Evolutionary conservation across 1,284 basidiomycete species (phyloP), one percentile per base, ranked within the genome.

Genomic region (Leccinum subrobustum): DNA sequence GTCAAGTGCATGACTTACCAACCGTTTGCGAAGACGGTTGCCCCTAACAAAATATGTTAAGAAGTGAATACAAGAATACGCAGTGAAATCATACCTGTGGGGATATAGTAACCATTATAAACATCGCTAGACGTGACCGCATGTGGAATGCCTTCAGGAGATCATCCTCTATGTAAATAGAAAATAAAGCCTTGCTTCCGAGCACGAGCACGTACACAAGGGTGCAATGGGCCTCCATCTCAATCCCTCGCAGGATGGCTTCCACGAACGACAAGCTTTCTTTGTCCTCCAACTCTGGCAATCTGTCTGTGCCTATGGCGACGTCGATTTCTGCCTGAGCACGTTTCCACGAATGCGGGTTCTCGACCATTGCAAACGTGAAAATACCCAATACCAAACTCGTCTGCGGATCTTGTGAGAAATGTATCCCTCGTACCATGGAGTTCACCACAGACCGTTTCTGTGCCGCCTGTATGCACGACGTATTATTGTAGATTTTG

Each of bases 321-420:
- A 11, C 27, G 6, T 52, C 29, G 6, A 31, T 52, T 4, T 52
- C 51, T 7, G 51, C 51, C 9, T 52, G n/a, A 16, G 51, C 27
- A 31, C 11, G 27, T 18, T 29, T 31, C 51, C 51, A 31, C 51
- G 0, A 67, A 1, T 71, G 67, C 0, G 75, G 73, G 39, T 75
- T 61, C n/a, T 72, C 55, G 3, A 70, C 64, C 75, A 78, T 75
- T 0, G 70, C 70, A 11, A 77, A 66, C 5, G 73, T 59, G 52
- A 75, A 76, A 14, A 60, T 60, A 14, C 58, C 6, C 11, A 65
- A 14, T 8, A 52, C 5, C 4, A 59, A 56, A 2, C 39, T 31
- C 5, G 50, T 52, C 50, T 52, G n/a, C 8, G 3, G 9, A n/a
- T 29, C 18, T 18, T 27, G 29, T 29, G 4, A 52, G 50, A 2